phyloP scores from a whole-genome alignment of 305 asterid genomes.

The Solanum aculeatissimum region DNA sequence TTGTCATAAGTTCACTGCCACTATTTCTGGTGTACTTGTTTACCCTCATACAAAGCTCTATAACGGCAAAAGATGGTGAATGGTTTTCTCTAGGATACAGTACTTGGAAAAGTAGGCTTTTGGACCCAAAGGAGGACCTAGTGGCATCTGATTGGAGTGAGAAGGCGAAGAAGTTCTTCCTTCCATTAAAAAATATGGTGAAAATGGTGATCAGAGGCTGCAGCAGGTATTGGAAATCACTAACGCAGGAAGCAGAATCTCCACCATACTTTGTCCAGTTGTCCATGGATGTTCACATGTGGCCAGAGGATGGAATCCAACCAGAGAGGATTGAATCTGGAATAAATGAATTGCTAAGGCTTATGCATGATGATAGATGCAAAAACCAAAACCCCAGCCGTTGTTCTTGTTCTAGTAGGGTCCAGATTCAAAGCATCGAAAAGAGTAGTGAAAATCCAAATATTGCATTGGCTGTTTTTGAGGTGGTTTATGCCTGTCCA shows the following conservation, averaged over 20 bases:
- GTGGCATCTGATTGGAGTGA: conserved; percentile 52
- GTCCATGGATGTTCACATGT: conserved; percentile 74
- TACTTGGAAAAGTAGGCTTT: conserved; percentile 32
- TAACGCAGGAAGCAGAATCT: conserved; percentile 99
- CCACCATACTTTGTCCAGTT: conserved; percentile 97
- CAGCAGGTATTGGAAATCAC: conserved; percentile 88
- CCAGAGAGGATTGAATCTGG: conserved; percentile 98
- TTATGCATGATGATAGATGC: conserved; percentile 76
- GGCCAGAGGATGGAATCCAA: conserved; percentile 99
- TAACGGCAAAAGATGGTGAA: conserved; percentile 98
- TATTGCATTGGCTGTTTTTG: conserved; percentile 84
- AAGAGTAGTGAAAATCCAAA: conserved; percentile 56
- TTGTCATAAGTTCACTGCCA: conserved; percentile 81
- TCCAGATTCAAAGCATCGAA: conserved; percentile 92
- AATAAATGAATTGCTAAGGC: conserved; percentile 62
- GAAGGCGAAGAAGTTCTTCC: conserved; percentile 33
- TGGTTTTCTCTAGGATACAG: conserved; percentile 68
- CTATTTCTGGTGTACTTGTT: conserved; percentile 79
- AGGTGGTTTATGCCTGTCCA: conserved; percentile 87
- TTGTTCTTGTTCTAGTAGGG: conserved; percentile 80
- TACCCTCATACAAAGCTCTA: conserved; percentile 92
- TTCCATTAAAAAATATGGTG: conserved; percentile 27
- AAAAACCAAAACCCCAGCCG: conserved; percentile 32
- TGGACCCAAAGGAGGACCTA: conserved; percentile 25
- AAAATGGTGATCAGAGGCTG: conserved; percentile 53